Evolutionary conservation across 2,329 filamentous ascomycete genomes (phyloP).

Genomic region (Tolypocladium inflatum): DNA sequence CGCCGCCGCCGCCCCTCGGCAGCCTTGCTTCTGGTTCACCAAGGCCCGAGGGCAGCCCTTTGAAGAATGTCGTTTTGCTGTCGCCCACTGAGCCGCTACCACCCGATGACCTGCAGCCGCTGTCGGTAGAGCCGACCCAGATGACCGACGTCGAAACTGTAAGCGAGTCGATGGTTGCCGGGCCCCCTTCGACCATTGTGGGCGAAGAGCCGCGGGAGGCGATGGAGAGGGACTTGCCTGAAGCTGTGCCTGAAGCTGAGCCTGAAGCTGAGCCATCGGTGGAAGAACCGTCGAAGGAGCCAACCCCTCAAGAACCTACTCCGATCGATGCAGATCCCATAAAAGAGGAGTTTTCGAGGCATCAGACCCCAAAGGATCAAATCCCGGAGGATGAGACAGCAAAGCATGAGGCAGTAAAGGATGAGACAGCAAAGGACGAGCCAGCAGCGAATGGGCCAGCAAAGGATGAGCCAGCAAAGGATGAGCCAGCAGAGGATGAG

Average conservation of each 20-base stretch:
- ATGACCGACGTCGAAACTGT: slow-evolving; percentile 4
- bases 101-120: slow-evolving; percentile 4
- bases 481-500: not conserved
- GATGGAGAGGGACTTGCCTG: slow-evolving; percentile 16
- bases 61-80: slow-evolving; percentile 40
- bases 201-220: slow-evolving; percentile 17
- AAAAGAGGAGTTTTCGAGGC: not conserved
- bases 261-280: slow-evolving; percentile 4
- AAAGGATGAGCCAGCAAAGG: not conserved
- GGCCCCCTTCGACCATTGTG: slow-evolving; percentile 21
- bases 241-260: slow-evolving; percentile 7
- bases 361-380: not conserved
- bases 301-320: not conserved
- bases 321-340: not conserved
- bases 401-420: not conserved
- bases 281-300: not conserved
- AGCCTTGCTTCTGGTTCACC: slow-evolving; percentile 18
- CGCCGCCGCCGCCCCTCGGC: slow-evolving; percentile 20
- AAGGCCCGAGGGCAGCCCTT: slow-evolving; percentile 38
- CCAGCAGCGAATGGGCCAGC: slow-evolving; percentile 6
- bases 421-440: not conserved
- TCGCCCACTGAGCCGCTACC: slow-evolving; percentile 30
- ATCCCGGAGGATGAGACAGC: slow-evolving; percentile 1
- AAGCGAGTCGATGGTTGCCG: slow-evolving; percentile 15
- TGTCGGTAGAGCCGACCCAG: not conserved